Conservation (phyloP, 345 rosid genomes). For the Leavenworthia alabamica region DNA sequence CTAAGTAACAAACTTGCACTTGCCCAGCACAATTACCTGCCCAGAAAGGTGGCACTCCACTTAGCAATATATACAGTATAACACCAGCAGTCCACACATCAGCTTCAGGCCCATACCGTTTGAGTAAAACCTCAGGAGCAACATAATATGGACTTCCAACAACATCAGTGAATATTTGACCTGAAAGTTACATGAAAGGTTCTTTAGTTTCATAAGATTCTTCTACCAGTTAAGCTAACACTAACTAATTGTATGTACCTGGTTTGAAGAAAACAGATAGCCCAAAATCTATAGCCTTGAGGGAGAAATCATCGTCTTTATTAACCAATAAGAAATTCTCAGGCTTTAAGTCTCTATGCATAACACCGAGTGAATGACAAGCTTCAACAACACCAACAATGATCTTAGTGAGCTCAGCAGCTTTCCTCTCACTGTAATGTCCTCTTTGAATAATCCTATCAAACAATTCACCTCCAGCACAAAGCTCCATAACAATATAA, state of each 20-base stretch:
- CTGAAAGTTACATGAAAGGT: constrained; percentile 31
- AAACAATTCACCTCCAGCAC: constrained; percentile 91
- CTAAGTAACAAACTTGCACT: background rate
- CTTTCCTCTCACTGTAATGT: constrained; percentile 91
- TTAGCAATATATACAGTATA: constrained; percentile 82
- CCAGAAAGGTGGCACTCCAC: constrained; percentile 99
- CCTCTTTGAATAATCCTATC: constrained; percentile 98
- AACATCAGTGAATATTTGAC: constrained; percentile 79
- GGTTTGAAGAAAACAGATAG: constrained; percentile 98
- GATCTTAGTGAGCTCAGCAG: constrained; percentile 88
- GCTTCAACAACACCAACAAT: constrained; percentile 96
- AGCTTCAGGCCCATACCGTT: constrained; percentile 92
- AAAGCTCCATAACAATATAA: constrained; percentile 97
- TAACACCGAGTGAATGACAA: constrained; percentile 94
- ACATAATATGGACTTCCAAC: constrained; percentile 99
- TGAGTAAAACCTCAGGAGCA: constrained; percentile 94
- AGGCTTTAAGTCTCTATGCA: constrained; percentile 98
- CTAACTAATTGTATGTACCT: constrained; percentile 39
- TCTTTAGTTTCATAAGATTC: background rate
- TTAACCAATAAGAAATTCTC: constrained; percentile 98
- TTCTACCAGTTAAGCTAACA: background rate
- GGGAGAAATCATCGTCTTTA: constrained; percentile 96
- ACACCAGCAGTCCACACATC: constrained; percentile 99
- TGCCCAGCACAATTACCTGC: constrained; percentile 51
- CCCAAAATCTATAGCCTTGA: constrained; percentile 97